These are phyloP conservation scores for Chenopodium formosanum DNA, from an alignment of 148 eudicot species.

Conservation along the genomic window DNA sequence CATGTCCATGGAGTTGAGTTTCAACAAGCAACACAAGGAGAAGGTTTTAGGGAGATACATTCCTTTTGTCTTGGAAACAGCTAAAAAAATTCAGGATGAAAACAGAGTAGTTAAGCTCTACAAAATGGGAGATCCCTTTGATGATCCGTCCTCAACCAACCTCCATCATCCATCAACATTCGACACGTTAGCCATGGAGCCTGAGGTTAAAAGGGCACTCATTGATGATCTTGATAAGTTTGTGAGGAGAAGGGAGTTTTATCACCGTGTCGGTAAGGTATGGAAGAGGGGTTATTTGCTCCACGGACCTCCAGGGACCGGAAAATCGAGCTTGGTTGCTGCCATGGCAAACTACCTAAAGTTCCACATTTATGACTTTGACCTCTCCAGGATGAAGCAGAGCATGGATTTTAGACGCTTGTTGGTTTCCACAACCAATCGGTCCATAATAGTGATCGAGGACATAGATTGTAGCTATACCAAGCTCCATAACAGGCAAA, in stretches of 20 bases:
- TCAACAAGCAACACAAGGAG: slow-evolving; percentile 37
- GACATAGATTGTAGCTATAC: slow-evolving; percentile 47
- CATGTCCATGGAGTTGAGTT: slow-evolving; percentile 29
- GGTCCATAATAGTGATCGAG: slow-evolving; percentile 50
- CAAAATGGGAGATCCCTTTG: slow-evolving; percentile 16
- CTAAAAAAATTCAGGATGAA: slow-evolving; percentile 22
- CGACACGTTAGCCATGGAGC: slow-evolving; percentile 43
- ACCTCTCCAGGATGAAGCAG: slow-evolving; percentile 22
- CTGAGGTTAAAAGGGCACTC: slow-evolving; percentile 24
- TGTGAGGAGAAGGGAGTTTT: slow-evolving; percentile 38
- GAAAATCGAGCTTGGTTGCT: slow-evolving; percentile 54
- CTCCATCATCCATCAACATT: slow-evolving; percentile 54
- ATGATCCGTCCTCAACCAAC: background rate
- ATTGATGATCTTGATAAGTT: slow-evolving; percentile 44
- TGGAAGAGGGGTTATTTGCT: slow-evolving; percentile 58
- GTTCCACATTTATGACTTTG: slow-evolving; percentile 51
- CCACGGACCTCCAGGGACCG: slow-evolving; percentile 61
- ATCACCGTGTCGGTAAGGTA: slow-evolving; percentile 42
- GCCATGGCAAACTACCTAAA: slow-evolving; percentile 52
- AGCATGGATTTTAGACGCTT: slow-evolving; percentile 26
- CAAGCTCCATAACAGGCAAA: slow-evolving; percentile 15
- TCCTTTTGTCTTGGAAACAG: slow-evolving; percentile 26
- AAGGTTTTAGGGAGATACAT: slow-evolving; percentile 27
- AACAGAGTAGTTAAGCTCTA: slow-evolving; percentile 37
- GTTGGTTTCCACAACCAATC: slow-evolving; percentile 31